A percentile compares a stretch with the other conserved stretches of the same genome.
Conservation (phyloP, 2,329 filamentous ascomycete genomes). For the Trichoderma sp. region DNA sequence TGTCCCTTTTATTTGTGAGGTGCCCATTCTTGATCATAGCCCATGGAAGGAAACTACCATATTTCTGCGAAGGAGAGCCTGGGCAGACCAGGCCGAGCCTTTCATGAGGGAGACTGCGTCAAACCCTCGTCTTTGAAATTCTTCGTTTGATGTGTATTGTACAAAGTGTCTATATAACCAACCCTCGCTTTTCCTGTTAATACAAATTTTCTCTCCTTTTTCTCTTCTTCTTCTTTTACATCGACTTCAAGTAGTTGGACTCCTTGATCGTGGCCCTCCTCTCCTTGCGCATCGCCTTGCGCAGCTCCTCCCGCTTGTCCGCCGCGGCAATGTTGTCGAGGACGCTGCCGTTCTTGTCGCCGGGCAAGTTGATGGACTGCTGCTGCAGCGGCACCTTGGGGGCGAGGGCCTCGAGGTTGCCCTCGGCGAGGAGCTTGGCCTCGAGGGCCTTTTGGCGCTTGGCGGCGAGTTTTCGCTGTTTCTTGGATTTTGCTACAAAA, state of each 20-base stretch:
- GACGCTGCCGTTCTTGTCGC: conserved; percentile 44
- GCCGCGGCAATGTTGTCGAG: conserved; percentile 50
- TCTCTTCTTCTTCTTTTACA: conserved; percentile 48
- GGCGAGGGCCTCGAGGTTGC: conserved; percentile 65
- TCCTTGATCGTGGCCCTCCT: conserved; percentile 79
- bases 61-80: neutral
- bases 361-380: conserved; percentile 74
- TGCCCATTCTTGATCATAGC: neutral
- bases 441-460: conserved; percentile 62
- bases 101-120: neutral
- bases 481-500: conserved; percentile 75
- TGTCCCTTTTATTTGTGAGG: neutral
- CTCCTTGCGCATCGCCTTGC: conserved; percentile 71
- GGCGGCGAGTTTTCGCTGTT: conserved; percentile 70
- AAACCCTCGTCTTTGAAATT: neutral
- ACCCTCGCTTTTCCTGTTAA: neutral
- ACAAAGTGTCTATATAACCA: neutral
- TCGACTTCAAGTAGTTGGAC: conserved; percentile 79
- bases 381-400: conserved; percentile 74
- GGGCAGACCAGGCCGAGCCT: neutral
- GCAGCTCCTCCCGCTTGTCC: conserved; percentile 62
- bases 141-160: neutral
- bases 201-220: conserved; percentile 30
- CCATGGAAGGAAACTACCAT: neutral
- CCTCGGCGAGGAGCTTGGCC: conserved; percentile 61